Evolutionary conservation across 2,329 filamentous ascomycete genomes (phyloP), one percentile per base, ranked within the genome.

Genomic region (Fonsecaea nubica): DNA sequence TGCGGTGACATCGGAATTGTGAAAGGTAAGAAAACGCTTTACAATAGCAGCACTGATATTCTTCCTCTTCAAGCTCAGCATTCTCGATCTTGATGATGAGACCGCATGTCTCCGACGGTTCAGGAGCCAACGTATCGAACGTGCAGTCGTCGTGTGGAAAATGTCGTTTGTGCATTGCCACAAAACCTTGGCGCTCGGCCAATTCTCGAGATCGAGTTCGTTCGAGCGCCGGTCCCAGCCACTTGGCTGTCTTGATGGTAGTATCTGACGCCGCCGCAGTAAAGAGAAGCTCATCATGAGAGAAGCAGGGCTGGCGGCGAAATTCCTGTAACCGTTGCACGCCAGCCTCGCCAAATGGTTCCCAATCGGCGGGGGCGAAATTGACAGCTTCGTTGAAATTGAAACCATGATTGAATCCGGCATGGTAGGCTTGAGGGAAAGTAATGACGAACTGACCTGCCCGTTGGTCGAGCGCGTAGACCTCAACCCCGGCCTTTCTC

Each of bases 321-420:
- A 97, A 99, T 58, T 90, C 86, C 73, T 95, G 92, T 35, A 98
- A 83, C 71, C 94, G 86, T 73, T 94, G 89, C 1, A 98, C 93
- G 0, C 95, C 93, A 33, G 89, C 86, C 63, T 94, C 89, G 1
- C 95, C 95, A 75, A 89, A 96, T 0, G 93, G 92, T 75, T 99
- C 95, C 95, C 95, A 99, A 74, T 99, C 95, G 33, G 84, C 85
- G 0, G 95, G 95, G 0, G 95, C 95, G 79, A 99, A 99, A 76
- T 99, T 99, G 72, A 99, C 95, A 4, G 95, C 95, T 77, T 99
- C 95, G 73, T 99, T 99, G 79, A 97, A 96, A 76, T 99, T 99
- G 82, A 99, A 99, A 0, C 91, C 95, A 74, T 99, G 95, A 74
- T 99, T 99, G 81, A 99, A 99, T 0, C 95, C 95, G 5, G 95